Percentiles rank a stretch among this genome's conserved stretches.
These are phyloP conservation scores for Raphidocelis subcapitata DNA, from an alignment of 139 green algal genomes.

Conservation along the genomic window DNA sequence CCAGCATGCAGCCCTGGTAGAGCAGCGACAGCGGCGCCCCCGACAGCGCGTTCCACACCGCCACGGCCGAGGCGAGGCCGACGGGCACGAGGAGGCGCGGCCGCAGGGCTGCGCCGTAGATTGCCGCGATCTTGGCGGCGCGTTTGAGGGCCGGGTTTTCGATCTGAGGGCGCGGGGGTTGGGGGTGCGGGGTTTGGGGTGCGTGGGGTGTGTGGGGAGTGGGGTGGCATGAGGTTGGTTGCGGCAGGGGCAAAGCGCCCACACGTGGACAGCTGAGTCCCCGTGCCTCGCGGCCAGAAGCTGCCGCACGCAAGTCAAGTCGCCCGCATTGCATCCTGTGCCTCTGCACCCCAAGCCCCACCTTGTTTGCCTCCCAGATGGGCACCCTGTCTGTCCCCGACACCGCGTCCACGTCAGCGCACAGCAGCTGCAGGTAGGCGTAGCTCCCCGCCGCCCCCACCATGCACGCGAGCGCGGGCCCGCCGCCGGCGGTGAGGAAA, in stretches of 20 bases:
- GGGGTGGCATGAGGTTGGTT: too few species aligned
- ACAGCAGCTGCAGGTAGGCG: slow-evolving; percentile 56
- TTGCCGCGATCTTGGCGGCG: slow-evolving; percentile 46
- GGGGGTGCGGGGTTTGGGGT: background rate
- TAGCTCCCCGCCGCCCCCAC: slow-evolving; percentile 50
- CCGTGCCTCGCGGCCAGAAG: too few species aligned
- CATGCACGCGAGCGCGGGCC: slow-evolving; percentile 53
- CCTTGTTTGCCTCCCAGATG: slow-evolving; percentile 49
- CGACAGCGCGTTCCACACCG: background rate
- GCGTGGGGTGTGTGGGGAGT: background rate
- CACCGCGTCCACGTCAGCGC: slow-evolving; percentile 53
- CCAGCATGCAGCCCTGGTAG: slow-evolving; percentile 55
- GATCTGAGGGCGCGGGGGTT: slow-evolving; percentile 27
- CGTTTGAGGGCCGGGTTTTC: slow-evolving; percentile 26
- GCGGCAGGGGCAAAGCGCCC: too few species aligned
- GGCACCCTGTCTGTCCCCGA: slow-evolving; percentile 41
- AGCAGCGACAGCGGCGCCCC: slow-evolving; percentile 18
- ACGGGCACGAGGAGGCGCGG: slow-evolving; percentile 63
- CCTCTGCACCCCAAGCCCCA: slow-evolving; percentile 12
- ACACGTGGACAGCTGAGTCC: too few species aligned
- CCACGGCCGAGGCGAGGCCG: slow-evolving; percentile 31
- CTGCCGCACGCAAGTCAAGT: too few species aligned
- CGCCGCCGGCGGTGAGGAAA: slow-evolving; percentile 47
- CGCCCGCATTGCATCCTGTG: too few species aligned
- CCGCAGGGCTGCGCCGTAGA: slow-evolving; percentile 50